Conservation (phyloP, 768 basidiomycete species). For the Thelephora aurantiotincta region DNA sequence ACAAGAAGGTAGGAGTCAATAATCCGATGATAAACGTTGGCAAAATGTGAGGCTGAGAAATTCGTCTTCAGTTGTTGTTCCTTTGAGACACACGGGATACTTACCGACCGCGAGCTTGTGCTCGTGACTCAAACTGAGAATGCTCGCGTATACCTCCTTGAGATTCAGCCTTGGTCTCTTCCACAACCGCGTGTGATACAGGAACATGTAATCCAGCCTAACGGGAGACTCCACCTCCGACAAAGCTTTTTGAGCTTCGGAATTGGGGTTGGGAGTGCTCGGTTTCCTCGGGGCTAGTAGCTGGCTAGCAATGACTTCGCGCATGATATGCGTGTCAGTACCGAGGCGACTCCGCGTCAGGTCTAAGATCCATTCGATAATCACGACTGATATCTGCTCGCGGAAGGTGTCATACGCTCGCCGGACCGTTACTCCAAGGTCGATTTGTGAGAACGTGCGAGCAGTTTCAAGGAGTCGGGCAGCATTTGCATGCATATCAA, state of each 20-base stretch:
- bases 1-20: slow-evolving; percentile 86
- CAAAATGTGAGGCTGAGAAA: slow-evolving; percentile 62
- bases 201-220: slow-evolving; percentile 59
- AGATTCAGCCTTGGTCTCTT: slow-evolving; percentile 68
- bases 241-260: slow-evolving; percentile 17
- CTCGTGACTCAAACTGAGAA: slow-evolving; percentile 54
- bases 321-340: slow-evolving; percentile 48
- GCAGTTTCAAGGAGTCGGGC: slow-evolving; percentile 60
- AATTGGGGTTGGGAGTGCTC: slow-evolving; percentile 26
- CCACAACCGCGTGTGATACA: slow-evolving; percentile 79
- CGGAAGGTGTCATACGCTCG: slow-evolving; percentile 79
- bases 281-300: slow-evolving; percentile 49
- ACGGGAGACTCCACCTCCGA: slow-evolving; percentile 33
- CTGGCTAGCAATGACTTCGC: slow-evolving; percentile 61
- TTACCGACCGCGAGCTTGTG: slow-evolving; percentile 71
- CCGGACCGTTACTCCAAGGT: slow-evolving; percentile 82
- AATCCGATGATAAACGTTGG: slow-evolving; percentile 71
- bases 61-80: neutral
- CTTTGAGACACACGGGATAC: slow-evolving; percentile 12
- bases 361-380: slow-evolving; percentile 80
- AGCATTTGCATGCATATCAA: slow-evolving; percentile 53
- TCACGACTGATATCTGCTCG: slow-evolving; percentile 70
- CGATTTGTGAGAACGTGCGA: slow-evolving; percentile 70
- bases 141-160: slow-evolving; percentile 71
- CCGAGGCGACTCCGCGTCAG: slow-evolving; percentile 61